Conservation (phyloP, 768 basidiomycete genomes). For the Leccinum obscurum region DNA sequence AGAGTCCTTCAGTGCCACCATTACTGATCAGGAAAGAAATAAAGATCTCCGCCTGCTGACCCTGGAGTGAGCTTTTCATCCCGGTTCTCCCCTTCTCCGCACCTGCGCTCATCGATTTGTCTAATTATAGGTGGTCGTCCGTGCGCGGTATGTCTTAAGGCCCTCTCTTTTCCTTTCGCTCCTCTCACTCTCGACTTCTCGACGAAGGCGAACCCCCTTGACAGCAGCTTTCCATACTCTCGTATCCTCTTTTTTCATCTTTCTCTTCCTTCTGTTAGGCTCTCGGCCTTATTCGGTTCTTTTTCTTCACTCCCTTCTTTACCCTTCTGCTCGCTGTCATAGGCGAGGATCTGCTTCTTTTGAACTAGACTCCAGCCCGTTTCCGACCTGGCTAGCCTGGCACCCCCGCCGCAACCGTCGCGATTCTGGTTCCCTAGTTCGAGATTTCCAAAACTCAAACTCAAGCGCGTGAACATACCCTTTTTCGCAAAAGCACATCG, state of each 20-base stretch:
- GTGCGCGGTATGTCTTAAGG: constrained; percentile 59
- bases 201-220: constrained; percentile 77
- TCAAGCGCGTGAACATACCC: constrained; percentile 25
- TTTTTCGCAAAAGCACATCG: constrained; percentile 28
- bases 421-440: constrained; percentile 74
- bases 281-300: constrained; percentile 25
- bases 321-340: constrained; percentile 7
- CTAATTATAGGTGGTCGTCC: constrained; percentile 65
- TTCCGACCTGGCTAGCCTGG: constrained; percentile 64
- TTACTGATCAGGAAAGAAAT: constrained; percentile 78
- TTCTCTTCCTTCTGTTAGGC: constrained; percentile 10
- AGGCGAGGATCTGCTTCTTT: constrained; percentile 62
- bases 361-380: constrained; percentile 45
- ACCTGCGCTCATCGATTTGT: constrained; percentile 18
- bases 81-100: constrained; percentile 15
- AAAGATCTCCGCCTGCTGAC: constrained; percentile 80
- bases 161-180: constrained; percentile 6
- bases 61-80: constrained; percentile 58
- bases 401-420: constrained; percentile 60
- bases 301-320: constrained; percentile 52
- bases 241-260: constrained; percentile 5
- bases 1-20: constrained; percentile 48
- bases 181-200: constrained; percentile 20
- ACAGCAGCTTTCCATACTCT: constrained; percentile 36
- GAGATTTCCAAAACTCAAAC: constrained; percentile 38